Evolutionary conservation across 192 early-diverging fungal species (phyloP).

Genomic region (Podila minutissima): DNA sequence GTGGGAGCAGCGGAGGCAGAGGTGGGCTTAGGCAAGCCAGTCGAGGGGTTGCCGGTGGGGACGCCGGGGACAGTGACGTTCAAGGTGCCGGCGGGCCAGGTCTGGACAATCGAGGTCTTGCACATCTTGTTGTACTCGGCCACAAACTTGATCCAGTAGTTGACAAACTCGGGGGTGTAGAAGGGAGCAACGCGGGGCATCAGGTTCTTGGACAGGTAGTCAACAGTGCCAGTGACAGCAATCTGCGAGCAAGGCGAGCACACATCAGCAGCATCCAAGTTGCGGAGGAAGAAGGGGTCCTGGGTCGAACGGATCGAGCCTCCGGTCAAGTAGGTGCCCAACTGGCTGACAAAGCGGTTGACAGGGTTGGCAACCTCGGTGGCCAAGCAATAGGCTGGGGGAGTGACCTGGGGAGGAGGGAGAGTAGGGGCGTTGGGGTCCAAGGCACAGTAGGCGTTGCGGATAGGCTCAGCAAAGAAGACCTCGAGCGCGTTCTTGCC

Average conservation of each 20-base stretch:
- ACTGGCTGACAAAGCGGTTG: conserved; percentile 19
- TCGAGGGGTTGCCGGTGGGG: conserved; percentile 5
- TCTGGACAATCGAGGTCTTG: conserved; percentile 27
- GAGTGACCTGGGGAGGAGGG: neutral
- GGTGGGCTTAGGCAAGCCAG: conserved; percentile 1
- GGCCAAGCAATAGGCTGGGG: conserved; percentile 27
- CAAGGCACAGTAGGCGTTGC: conserved; percentile 19
- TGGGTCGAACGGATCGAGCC: conserved; percentile 25
- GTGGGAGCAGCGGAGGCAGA: neutral
- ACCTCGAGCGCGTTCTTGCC: conserved; percentile 39
- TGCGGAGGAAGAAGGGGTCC: conserved; percentile 17
- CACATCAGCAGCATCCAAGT: conserved; percentile 16
- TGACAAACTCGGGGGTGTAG: conserved; percentile 49
- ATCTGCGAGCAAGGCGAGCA: conserved; percentile 30
- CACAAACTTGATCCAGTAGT: conserved; percentile 42
- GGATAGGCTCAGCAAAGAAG: conserved; percentile 42
- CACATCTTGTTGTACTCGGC: conserved; percentile 28
- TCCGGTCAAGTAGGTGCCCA: conserved; percentile 30
- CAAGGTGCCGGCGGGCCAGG: conserved; percentile 37
- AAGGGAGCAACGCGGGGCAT: conserved; percentile 30
- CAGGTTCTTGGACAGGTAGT: conserved; percentile 15
- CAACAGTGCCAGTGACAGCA: conserved; percentile 15
- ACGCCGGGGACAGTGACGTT: conserved; percentile 28
- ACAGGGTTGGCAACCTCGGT: conserved; percentile 1
- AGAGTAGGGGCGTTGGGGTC: conserved; percentile 15